phyloP scores from a whole-genome alignment of 306 rosid species.

The Trifolium repens region DNA sequence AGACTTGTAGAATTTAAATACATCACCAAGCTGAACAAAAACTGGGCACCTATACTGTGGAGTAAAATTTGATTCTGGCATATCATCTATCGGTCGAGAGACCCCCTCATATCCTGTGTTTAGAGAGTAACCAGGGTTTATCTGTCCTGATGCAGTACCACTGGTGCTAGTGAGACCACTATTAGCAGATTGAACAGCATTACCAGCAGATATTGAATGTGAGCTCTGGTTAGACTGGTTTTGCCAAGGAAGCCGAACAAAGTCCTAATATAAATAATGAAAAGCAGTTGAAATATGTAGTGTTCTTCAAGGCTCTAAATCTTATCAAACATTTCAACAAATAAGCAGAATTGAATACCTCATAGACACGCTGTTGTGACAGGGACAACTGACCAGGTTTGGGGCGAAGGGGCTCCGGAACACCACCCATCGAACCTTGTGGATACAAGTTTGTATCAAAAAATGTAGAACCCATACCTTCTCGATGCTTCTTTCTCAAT shows the following conservation, averaged over 20 bases:
- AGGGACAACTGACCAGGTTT: slow-evolving; percentile 91
- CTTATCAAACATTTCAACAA: slow-evolving; percentile 1
- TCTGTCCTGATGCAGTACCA: slow-evolving; percentile 66
- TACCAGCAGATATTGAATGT: slow-evolving; percentile 66
- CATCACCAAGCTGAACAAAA: neutral
- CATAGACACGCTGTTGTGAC: slow-evolving; percentile 95
- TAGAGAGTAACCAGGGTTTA: slow-evolving; percentile 65
- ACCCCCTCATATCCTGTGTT: slow-evolving; percentile 74
- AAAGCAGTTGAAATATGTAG: slow-evolving; percentile 25
- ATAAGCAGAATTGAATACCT: slow-evolving; percentile 55
- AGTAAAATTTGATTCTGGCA: slow-evolving; percentile 61
- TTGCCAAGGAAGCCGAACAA: slow-evolving; percentile 98
- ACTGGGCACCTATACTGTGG: slow-evolving; percentile 65
- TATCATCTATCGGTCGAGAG: slow-evolving; percentile 76
- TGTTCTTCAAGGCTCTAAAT: slow-evolving; percentile 24
- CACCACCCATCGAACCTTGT: slow-evolving; percentile 88
- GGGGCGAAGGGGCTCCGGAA: slow-evolving; percentile 96
- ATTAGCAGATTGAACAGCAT: slow-evolving; percentile 57
- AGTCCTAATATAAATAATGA: slow-evolving; percentile 64
- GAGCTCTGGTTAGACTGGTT: slow-evolving; percentile 80
- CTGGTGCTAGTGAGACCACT: slow-evolving; percentile 63
- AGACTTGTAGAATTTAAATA: slow-evolving; percentile 6
- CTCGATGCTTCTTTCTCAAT: slow-evolving; percentile 89
- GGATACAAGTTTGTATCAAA: slow-evolving; percentile 78
- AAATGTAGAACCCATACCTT: slow-evolving; percentile 76